Evolutionary conservation across 495 filamentous ascomycete genomes (phyloP), one percentile per base, ranked within the genome.

Genomic region (Rhypophila decipiens): DNA sequence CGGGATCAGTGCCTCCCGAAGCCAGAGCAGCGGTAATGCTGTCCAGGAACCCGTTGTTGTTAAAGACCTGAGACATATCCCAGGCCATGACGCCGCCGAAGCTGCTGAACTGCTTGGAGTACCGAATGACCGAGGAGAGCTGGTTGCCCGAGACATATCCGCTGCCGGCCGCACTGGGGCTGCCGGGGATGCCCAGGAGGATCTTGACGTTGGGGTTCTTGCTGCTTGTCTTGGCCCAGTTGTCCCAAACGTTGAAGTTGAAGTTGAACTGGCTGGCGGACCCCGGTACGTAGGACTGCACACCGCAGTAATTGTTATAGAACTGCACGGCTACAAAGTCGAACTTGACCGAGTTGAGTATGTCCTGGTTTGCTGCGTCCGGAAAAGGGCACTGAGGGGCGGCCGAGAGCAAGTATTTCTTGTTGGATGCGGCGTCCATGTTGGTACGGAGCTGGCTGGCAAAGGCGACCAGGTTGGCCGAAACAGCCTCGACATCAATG

Each of bases 81-180:
- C 83, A 87, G 55, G 84, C 68, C 84, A 86, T 86, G 3, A 85
- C 73, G 19, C 84, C 84, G 7, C 83, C 83, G 52, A 86, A 83
- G 58, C 76, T 83, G 2, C 65, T 54, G 57, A 79, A 82, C 35
- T 64, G 60, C 65, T 77, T 71, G 47, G 63, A 59, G 52, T 76
- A 78, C 29, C 61, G 23, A 44, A 83, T 72, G 22, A 82, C 71
- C 19, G 61, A 56, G 18, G 54, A 57, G 11, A 87, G 62, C 21
- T 67, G 51, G 10, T 50, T 51, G 1, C 73, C 68, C 0, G 67
- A 53, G 8, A 77, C 47, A 56, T 85, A 88, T 7, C 83, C 83
- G 5, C 66, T 69, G 24, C 80, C 77, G 11, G 77, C 82, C 7
- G 76, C 79, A 0, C 70, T 68, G n/a, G 49, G 17, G 49, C 75